These are phyloP conservation scores for Saccharomyces paradoxus DNA, from an alignment of 805 yeast species.

Conservation along the genomic window DNA sequence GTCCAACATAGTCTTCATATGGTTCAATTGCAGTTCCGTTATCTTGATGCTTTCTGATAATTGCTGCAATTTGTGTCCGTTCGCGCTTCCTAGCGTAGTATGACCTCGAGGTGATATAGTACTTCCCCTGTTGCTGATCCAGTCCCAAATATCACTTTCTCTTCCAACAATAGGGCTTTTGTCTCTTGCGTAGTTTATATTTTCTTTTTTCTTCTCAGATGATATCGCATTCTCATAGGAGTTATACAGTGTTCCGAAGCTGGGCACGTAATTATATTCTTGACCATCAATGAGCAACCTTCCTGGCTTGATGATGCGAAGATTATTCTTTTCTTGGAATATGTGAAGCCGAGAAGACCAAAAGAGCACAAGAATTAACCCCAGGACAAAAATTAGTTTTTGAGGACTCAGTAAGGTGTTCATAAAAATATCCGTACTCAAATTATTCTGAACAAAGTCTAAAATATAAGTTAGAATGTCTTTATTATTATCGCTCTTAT, in stretches of 20 bases:
- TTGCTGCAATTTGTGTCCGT: constrained; percentile 17
- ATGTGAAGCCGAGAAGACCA: constrained; percentile 7
- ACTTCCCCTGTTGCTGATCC: background rate
- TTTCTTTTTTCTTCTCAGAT: background rate
- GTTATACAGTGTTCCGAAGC: constrained; percentile 30
- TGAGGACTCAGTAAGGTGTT: background rate
- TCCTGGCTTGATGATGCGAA: constrained; percentile 19
- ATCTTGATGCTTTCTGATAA: constrained; percentile 22
- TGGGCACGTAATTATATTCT: constrained; percentile 36
- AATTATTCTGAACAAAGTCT: background rate
- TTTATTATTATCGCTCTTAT: background rate
- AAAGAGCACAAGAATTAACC: constrained; percentile 6
- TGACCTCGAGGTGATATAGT: background rate
- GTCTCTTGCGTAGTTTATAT: background rate
- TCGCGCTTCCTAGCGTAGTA: background rate
- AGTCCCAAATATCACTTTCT: background rate
- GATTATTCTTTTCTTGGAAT: constrained; percentile 2
- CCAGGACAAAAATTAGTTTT: constrained; percentile 7
- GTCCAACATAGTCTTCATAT: constrained; percentile 16
- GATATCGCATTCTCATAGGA: constrained; percentile 8
- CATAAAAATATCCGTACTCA: background rate
- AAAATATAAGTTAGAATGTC: background rate
- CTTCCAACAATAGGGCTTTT: background rate
- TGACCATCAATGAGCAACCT: constrained; percentile 29
- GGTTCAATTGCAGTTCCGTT: constrained; percentile 21